Evolutionary conservation across 208 protist genomes (phyloP), one percentile per base, ranked within the genome.

Genomic region (Trypanosoma congolense): DNA sequence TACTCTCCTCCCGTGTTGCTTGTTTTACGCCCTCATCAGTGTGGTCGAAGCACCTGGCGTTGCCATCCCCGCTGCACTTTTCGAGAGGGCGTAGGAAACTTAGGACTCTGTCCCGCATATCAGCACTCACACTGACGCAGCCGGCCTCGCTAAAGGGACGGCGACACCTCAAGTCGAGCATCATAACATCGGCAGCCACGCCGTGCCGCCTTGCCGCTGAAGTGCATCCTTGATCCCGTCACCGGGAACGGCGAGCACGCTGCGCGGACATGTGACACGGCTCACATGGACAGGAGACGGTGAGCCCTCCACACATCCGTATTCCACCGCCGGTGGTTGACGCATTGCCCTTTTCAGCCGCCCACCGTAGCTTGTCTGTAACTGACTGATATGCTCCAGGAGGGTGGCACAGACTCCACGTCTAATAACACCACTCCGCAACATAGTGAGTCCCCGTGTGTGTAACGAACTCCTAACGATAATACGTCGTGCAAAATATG

Each of bases 141-240:
- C 12, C 33, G 33, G 9, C 62, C 80, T 83, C 44, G 47, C 43
- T 2, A 25, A 21, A 0, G 56, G 57, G 65, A 26, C 83, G 73
- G 71, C 83, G 77, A 57, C 80, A 70, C 58, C 87, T 83, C 33
- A 95, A 56, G 55, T 92, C 87, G 24, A 95, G 46, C 18, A 95
- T 84, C 48, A 83, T 80, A 70, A 67, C 78, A 50, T 95, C 87
- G 1, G 84, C 83, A 16, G 8, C 31, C 14, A 85, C 64, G n/a
- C 47, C 44, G 18, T 65, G 58, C 12, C 83, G 79, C 57, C 87
- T 83, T 64, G 52, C 70, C 87, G 50, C 26, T 77, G 48, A 22
- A 12, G 21, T 43, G 36, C 19, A 24, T 58, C 44, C 4, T 10
- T 26, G n/a, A 58, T 61, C 6, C 29, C 14, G 8, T 19, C 21